Conservation (phyloP, 768 basidiomycete species). For the Boletus insuetus region DNA sequence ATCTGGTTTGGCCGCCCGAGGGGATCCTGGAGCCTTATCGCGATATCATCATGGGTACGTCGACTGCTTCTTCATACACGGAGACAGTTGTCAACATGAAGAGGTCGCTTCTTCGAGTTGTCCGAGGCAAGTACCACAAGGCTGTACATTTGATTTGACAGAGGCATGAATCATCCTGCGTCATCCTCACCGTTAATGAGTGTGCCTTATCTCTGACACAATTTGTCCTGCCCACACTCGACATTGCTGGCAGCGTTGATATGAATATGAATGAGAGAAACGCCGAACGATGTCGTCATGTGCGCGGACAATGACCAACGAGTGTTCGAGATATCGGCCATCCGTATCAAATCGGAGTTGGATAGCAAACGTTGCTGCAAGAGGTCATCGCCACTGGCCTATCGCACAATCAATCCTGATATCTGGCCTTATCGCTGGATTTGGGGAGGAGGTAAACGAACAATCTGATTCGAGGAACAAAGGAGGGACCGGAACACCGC, state of each 20-base stretch:
- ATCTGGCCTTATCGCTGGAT: not conserved
- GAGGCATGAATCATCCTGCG: not conserved
- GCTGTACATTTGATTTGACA: conserved; percentile 5
- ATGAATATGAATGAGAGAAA: conserved; percentile 10
- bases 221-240: not conserved
- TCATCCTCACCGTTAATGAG: conserved; percentile 1
- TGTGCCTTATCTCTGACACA: conserved; percentile 8
- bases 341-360: conserved; percentile 17
- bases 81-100: no score
- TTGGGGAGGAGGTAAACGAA: conserved; percentile 3
- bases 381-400: conserved; percentile 1
- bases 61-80: no score
- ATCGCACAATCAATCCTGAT: conserved; percentile 2
- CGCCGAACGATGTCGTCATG: conserved; percentile 15
- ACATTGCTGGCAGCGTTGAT: not conserved
- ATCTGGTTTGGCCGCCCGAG: not conserved
- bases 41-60: no score
- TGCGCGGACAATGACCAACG: not conserved
- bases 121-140: conserved; percentile 16
- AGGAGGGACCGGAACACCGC: not conserved
- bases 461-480: conserved; percentile 5
- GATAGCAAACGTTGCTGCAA: not conserved
- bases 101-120: not conserved
- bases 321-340: conserved; percentile 7
- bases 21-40: no score